Conservation (phyloP, 768 basidiomycete species). For the Trichaptum fuscoviolaceum region DNA sequence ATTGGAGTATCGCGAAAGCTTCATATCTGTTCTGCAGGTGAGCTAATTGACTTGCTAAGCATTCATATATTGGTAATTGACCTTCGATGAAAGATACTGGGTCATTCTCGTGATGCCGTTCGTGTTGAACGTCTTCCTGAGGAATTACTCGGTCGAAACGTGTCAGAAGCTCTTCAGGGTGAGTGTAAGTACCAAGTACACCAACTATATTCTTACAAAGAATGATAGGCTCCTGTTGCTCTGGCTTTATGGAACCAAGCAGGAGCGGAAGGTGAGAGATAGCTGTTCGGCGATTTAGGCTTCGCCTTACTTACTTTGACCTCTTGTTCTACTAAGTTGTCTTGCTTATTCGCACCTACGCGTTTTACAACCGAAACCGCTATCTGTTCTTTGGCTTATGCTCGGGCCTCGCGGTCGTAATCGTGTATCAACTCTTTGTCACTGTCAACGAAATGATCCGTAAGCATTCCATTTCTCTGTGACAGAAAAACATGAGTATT, state of each 20-base stretch:
- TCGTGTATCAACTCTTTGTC: slow-evolving; percentile 79
- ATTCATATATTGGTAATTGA: not conserved
- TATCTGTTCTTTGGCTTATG: slow-evolving; percentile 62
- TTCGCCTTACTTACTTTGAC: slow-evolving; percentile 9
- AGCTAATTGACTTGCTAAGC: slow-evolving; percentile 24
- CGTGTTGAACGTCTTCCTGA: slow-evolving; percentile 69
- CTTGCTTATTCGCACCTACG: slow-evolving; percentile 78
- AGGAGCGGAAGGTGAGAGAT: slow-evolving; percentile 53
- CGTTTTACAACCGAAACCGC: slow-evolving; percentile 76
- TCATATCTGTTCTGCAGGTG: slow-evolving; percentile 83
- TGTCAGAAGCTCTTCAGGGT: slow-evolving; percentile 73
- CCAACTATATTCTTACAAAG: slow-evolving; percentile 5
- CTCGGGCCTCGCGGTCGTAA: slow-evolving; percentile 62
- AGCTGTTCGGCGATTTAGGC: slow-evolving; percentile 23
- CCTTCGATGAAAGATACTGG: slow-evolving; percentile 55
- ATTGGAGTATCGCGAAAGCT: slow-evolving; percentile 79
- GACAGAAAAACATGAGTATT: not conserved
- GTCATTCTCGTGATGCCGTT: slow-evolving; percentile 77
- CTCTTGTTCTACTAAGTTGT: slow-evolving; percentile 43
- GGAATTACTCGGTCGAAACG: slow-evolving; percentile 56
- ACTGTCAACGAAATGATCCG: slow-evolving; percentile 74
- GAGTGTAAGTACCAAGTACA: slow-evolving; percentile 11
- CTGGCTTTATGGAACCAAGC: slow-evolving; percentile 88
- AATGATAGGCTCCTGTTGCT: slow-evolving; percentile 63
- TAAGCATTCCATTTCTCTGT: slow-evolving; percentile 27